Conservation (phyloP, 352 stramenopile genomes). For the Pythium aquatile region DNA sequence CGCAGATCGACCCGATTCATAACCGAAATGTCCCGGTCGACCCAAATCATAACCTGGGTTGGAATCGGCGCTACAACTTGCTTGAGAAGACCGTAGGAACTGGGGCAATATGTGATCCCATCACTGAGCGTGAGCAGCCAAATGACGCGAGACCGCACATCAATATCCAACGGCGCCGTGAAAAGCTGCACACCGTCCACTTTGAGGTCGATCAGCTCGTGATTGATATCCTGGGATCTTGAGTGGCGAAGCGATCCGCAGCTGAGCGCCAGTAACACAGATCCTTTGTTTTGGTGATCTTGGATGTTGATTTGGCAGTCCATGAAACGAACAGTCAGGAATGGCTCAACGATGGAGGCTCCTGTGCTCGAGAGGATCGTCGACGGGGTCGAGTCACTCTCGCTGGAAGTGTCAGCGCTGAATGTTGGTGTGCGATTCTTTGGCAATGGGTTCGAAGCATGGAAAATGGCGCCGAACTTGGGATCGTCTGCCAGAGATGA, state of each 20-base stretch:
- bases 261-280: constrained; percentile 61
- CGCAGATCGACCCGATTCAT: constrained; percentile 51
- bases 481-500: constrained; percentile 71
- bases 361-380: not conserved
- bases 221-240: constrained; percentile 41
- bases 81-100: constrained; percentile 54
- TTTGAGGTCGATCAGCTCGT: constrained; percentile 58
- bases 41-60: constrained; percentile 48
- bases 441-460: constrained; percentile 23
- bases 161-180: constrained; percentile 65
- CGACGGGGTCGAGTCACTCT: constrained; percentile 11
- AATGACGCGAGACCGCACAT: constrained; percentile 62
- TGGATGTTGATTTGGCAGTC: constrained; percentile 81
- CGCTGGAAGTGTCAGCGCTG: constrained; percentile 1
- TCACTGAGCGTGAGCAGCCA: constrained; percentile 62
- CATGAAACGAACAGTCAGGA: constrained; percentile 72
- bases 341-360: constrained; percentile 37
- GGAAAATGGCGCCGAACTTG: constrained; percentile 64
- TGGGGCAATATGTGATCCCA: constrained; percentile 54
- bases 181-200: constrained; percentile 67
- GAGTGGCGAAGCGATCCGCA: constrained; percentile 57
- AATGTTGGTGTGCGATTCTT: constrained; percentile 22
- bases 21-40: constrained; percentile 39
- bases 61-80: constrained; percentile 73
- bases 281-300: constrained; percentile 66